phyloP scores from a whole-genome alignment of 192 early-diverging fungal species.

The Backusella macrospora region DNA sequence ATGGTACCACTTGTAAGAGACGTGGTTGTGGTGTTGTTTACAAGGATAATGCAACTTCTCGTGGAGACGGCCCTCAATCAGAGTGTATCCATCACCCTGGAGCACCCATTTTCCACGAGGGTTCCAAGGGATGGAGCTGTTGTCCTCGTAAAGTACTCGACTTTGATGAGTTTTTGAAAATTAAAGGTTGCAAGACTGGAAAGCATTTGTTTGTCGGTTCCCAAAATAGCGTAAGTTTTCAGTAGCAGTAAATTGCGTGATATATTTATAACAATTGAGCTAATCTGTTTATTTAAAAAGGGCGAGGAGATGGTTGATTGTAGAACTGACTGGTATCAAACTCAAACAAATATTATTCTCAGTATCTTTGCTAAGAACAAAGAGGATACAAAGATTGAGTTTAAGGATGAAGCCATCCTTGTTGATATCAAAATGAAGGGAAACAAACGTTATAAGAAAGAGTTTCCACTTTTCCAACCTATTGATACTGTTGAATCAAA shows the following conservation, averaged over 20 bases:
- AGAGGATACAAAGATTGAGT: slow-evolving; percentile 68
- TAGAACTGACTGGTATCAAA: slow-evolving; percentile 96
- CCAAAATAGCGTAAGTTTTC: slow-evolving; percentile 27
- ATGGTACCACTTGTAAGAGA: slow-evolving; percentile 84
- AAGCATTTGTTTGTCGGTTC: slow-evolving; percentile 88
- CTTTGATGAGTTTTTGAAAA: slow-evolving; percentile 98
- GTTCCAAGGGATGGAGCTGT: slow-evolving; percentile 97
- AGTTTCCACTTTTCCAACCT: slow-evolving; percentile 67
- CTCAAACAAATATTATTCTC: slow-evolving; percentile 78
- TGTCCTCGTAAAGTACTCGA: slow-evolving; percentile 94
- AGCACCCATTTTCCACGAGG: slow-evolving; percentile 94
- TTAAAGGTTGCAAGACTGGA: slow-evolving; percentile 89
- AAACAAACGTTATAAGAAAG: slow-evolving; percentile 71
- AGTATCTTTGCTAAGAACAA: slow-evolving; percentile 94
- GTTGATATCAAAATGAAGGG: slow-evolving; percentile 82
- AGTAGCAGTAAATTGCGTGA: background rate
- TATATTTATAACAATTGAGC: no score
- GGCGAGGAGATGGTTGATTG: slow-evolving; percentile 69
- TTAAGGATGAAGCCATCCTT: slow-evolving; percentile 54
- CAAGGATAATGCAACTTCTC: slow-evolving; percentile 59
- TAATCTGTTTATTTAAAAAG: background rate
- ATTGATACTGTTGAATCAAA: slow-evolving; percentile 72
- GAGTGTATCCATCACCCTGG: slow-evolving; percentile 90
- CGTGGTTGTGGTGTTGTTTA: slow-evolving; percentile 74
- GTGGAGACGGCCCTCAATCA: slow-evolving; percentile 50